Conservation (phyloP, 352 stramenopile species). For the Phytophthora rubi region DNA sequence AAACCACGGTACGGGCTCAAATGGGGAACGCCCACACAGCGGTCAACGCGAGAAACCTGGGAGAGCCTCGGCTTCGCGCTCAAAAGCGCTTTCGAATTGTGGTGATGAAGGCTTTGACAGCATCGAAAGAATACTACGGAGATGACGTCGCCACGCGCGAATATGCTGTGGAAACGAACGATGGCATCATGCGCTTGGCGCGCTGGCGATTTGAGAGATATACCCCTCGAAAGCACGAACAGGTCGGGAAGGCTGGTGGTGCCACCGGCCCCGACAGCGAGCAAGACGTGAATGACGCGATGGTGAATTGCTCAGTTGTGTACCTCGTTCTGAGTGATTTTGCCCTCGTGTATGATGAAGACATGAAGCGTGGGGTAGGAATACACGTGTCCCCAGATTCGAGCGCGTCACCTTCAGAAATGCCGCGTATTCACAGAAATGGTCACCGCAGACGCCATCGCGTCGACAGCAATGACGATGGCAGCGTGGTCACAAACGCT, state of each 20-base stretch:
- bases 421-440: constrained; percentile 9
- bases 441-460: constrained; percentile 3
- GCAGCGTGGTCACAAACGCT: constrained; percentile 4
- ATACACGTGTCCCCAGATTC: constrained; percentile 17
- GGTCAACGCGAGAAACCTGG: not conserved
- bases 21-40: not conserved
- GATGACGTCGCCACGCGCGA: constrained; percentile 68
- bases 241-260: constrained; percentile 2
- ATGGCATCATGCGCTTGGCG: constrained; percentile 55
- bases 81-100: constrained; percentile 54
- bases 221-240: constrained; percentile 12
- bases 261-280: constrained; percentile 5
- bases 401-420: constrained; percentile 3
- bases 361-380: constrained; percentile 37
- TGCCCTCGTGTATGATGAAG: constrained; percentile 40
- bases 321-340: constrained; percentile 50
- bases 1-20: constrained; percentile 1
- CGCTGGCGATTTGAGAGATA: constrained; percentile 54
- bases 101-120: constrained; percentile 61
- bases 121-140: constrained; percentile 57
- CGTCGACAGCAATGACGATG: not conserved
- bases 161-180: constrained; percentile 69
- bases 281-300: constrained; percentile 30
- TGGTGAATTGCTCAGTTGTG: constrained; percentile 50
- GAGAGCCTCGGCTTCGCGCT: not conserved